Percentiles rank a stretch among this genome's conserved stretches.
These are phyloP conservation scores for Taphrina flavorubra DNA, from an alignment of 1,139 yeast genomes.

Conservation along the genomic window DNA sequence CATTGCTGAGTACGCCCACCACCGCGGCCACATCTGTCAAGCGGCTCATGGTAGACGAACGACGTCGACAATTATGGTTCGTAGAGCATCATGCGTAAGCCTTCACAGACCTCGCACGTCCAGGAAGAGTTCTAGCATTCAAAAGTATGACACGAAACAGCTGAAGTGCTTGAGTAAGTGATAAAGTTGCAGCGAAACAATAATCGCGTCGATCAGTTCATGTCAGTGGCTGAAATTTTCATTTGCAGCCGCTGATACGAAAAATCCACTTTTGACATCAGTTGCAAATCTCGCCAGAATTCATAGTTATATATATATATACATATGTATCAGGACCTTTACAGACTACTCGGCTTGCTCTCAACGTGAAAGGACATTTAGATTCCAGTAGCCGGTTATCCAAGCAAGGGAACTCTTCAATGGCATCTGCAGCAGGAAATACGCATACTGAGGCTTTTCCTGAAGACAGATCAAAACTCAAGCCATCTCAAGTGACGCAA, in stretches of 20 bases:
- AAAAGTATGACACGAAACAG: too few species aligned
- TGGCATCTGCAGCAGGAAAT: constrained; percentile 26
- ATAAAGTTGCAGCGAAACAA: not conserved
- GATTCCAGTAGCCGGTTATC: too few species aligned
- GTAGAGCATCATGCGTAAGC: too few species aligned
- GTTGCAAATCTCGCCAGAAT: not conserved
- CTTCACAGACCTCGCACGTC: too few species aligned
- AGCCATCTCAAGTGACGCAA: constrained; percentile 34
- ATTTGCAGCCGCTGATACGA: constrained; percentile 18
- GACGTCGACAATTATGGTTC: too few species aligned
- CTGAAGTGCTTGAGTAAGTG: too few species aligned
- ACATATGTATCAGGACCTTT: too few species aligned
- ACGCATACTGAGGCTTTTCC: constrained; percentile 16
- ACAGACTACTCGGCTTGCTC: too few species aligned
- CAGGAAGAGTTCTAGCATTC: too few species aligned
- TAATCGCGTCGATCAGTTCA: not conserved
- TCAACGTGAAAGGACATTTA: too few species aligned
- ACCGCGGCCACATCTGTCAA: constrained; percentile 33
- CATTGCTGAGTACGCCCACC: constrained; percentile 18
- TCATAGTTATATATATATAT: too few species aligned
- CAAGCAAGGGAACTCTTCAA: not conserved
- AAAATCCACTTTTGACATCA: constrained; percentile 3
- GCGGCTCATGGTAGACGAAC: constrained; percentile 18
- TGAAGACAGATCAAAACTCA: constrained; percentile 20
- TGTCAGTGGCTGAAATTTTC: constrained; percentile 6